phyloP scores from a whole-genome alignment of 2,329 filamentous ascomycete genomes.

The Hymenoscyphus linearis region DNA sequence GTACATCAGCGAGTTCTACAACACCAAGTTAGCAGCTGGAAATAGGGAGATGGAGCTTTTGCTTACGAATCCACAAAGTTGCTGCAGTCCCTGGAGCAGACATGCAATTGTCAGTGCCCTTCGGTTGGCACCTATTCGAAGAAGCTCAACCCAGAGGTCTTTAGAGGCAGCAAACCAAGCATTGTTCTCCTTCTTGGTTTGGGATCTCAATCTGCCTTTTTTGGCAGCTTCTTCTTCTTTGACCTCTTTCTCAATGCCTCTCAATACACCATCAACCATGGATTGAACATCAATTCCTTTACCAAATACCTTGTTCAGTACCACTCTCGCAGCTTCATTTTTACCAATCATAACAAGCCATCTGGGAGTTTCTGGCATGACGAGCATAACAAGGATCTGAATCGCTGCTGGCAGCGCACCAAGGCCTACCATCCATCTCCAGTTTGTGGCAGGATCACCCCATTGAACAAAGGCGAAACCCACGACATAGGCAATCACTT shows the following conservation, averaged over 20 bases:
- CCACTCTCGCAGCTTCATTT: conserved; percentile 53
- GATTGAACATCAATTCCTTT: conserved; percentile 36
- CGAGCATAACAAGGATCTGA: conserved; percentile 62
- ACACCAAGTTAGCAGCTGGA: conserved; percentile 4
- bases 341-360: conserved; percentile 73
- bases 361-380: conserved; percentile 83
- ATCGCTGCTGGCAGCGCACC: conserved; percentile 71
- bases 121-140: conserved; percentile 57
- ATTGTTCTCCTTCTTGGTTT: conserved; percentile 18
- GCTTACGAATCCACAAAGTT: conserved; percentile 76
- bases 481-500: conserved; percentile 81
- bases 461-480: conserved; percentile 69
- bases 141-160: conserved; percentile 48
- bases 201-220: conserved; percentile 21
- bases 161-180: conserved; percentile 23
- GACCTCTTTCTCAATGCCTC: conserved; percentile 69
- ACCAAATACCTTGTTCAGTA: conserved; percentile 63
- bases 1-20: conserved; percentile 83
- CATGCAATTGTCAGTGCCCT: conserved; percentile 81
- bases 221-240: conserved; percentile 58
- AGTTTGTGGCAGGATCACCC: conserved; percentile 52
- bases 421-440: conserved; percentile 89
- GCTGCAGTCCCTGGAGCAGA: conserved; percentile 79
- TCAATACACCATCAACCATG: conserved; percentile 56
- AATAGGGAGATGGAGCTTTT: not conserved